Base-by-base conservation (phyloP, 495 filamentous ascomycete genomes). In the Penicillium riverlandense region DNA sequence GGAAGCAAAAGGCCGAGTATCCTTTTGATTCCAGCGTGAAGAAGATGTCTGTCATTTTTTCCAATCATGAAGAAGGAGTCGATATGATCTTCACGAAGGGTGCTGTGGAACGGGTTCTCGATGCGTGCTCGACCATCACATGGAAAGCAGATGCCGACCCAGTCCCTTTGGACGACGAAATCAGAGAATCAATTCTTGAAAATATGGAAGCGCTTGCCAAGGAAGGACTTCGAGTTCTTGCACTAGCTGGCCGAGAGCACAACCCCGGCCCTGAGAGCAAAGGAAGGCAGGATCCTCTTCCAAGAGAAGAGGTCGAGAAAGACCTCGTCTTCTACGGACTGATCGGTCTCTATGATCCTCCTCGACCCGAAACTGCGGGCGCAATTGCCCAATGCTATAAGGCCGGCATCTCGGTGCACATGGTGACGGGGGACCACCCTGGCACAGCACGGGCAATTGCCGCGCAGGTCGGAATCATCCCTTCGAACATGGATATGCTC, bases 51-150 rank as follows among this genome's bases (percentile, higher is more conserved):
- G 78, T 82, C 30, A 72, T 83, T 15, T 84, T 79, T 53, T 53
- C 63, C 10, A 61, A 72, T 7, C 37, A 40, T 8, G 48, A 52
- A 7, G 60, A 53, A 5, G 50, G 42, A 11, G 48, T 49, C 0
- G 58, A 56, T 33, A 48, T 59, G 8, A 57, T 82, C 8, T 90
- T 89, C 55, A 82, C 79, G 44, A 92, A 92, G 58, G 87, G 87
- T 4, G 87, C 87, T 6, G 86, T 89, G 31, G 87, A 92, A 60
- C 78, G 85, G 14, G 71, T 92, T 9, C 58, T 92, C 30, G 84
- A 88, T 44, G 61, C 85, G 7, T 90, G 86, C 63, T 69, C 65
- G 6, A 61, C 58, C 1, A 62, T 80, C 44, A 67, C 69, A 43
- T 65, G 66, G 61, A 57, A 62, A n/a, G 52, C 66, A 9, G 67